Conservation (phyloP, 1,284 basidiomycete species). For the Hypsizygus ulmarius region DNA sequence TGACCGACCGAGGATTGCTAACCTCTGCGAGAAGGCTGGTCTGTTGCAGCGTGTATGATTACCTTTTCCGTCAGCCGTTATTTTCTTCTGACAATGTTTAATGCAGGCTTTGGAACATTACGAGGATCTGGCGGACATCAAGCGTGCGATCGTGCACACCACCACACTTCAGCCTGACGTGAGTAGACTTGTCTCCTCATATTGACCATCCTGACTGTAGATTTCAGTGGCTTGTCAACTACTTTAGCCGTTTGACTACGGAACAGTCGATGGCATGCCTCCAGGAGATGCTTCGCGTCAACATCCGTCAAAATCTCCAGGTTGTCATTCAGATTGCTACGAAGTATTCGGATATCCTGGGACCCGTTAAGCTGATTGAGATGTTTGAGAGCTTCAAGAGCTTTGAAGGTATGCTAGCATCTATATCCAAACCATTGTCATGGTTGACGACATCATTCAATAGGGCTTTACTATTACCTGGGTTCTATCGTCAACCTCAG, state of each 20-base stretch:
- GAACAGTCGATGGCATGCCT: constrained; percentile 97
- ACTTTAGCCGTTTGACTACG: constrained; percentile 97
- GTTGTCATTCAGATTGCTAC: constrained; percentile 98
- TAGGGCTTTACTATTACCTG: constrained; percentile 86
- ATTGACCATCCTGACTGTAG: constrained; percentile 10
- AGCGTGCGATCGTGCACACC: constrained; percentile 95
- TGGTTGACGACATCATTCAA: background rate
- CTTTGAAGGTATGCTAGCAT: constrained; percentile 69
- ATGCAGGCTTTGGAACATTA: constrained; percentile 96
- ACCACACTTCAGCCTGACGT: constrained; percentile 85
- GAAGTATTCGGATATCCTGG: constrained; percentile 98
- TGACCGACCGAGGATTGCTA: constrained; percentile 95
- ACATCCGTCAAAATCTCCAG: constrained; percentile 97
- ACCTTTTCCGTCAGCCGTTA: background rate
- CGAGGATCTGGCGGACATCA: constrained; percentile 96
- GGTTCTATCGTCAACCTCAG: constrained; percentile 96
- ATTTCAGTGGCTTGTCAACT: constrained; percentile 90
- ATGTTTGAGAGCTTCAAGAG: constrained; percentile 99
- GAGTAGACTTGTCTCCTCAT: constrained; percentile 24
- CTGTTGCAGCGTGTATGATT: constrained; percentile 81
- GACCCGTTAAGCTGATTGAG: constrained; percentile 96
- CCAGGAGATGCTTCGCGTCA: constrained; percentile 96
- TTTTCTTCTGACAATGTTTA: background rate
- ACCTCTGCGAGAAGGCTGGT: constrained; percentile 98
- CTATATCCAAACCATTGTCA: background rate